Evolutionary conservation across 2,329 filamentous ascomycete species (phyloP), one percentile per base, ranked within the genome.

Genomic region (Fusarium mundagurra): DNA sequence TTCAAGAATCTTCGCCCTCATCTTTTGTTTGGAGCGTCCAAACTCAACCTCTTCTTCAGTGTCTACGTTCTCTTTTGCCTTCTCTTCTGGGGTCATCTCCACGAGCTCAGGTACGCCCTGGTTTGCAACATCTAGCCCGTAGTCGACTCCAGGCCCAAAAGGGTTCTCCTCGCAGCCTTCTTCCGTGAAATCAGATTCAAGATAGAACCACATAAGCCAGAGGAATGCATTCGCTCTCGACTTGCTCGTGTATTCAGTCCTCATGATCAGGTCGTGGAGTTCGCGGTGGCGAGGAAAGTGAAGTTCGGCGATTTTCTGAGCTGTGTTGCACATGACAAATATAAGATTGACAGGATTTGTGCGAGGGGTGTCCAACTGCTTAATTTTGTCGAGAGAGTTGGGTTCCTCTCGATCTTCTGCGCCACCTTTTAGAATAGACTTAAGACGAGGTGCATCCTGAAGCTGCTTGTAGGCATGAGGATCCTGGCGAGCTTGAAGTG

Each of bases 141-240:
- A 92, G 78, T 92, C 91, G 6, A 92, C 89, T 18, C 91, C 91
- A 17, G 86, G 81, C 1, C 96, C 96, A 78, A 98, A 99, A 0
- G 96, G 96, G 79, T 99, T 99, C 76, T 94, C 92, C 54, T 94
- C 88, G 50, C 94, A 96, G 64, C 94, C 94, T 78, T 98, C 94
- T 76, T 93, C 91, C 0, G 94, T 94, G 76, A 98, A 98, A 81
- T 98, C 94, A 34, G 95, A 98, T 82, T 99, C 96, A 24, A 99
- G 88, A 80, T 99, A 98, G 87, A 96, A 98, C 96, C 96, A 99
- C 91, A 99, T 97, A 72, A 99, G 86, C 96, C 96, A 99, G 27
- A 99, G 85, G 77, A 99, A 99, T 2, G 96, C 96, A 50, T 86
- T 91, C 2, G 96, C 95, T 72, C 96, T 90, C 71, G 94, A 97